Conservation (phyloP, 1,284 basidiomycete species). For the Caloboletus inedulis region DNA sequence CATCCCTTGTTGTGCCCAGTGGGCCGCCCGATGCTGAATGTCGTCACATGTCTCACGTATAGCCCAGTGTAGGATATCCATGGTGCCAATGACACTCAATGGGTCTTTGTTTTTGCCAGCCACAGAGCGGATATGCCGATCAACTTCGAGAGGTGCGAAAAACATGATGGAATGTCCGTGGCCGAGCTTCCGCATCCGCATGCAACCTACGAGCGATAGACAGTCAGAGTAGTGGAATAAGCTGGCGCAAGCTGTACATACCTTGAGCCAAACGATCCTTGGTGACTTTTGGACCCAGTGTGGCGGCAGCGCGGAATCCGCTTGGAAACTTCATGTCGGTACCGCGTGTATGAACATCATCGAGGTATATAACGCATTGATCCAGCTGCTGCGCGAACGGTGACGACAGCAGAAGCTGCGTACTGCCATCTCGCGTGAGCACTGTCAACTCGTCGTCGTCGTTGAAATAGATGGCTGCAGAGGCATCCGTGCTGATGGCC, state of each 20-base stretch:
- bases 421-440: conserved; percentile 38
- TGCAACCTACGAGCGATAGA: conserved; percentile 38
- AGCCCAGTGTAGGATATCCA: conserved; percentile 45
- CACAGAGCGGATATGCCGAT: conserved; percentile 37
- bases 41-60: conserved; percentile 46
- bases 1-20: conserved; percentile 49
- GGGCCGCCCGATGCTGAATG: conserved; percentile 39
- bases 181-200: conserved; percentile 52
- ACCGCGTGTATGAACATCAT: conserved; percentile 57
- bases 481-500: conserved; percentile 24
- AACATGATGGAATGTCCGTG: conserved; percentile 49
- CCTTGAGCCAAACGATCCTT: conserved; percentile 57
- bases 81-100: conserved; percentile 15
- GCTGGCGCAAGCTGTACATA: conserved; percentile 17
- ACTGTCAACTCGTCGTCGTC: no score
- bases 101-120: conserved; percentile 1
- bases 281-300: conserved; percentile 50
- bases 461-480: conserved; percentile 49
- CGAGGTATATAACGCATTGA: conserved; percentile 50
- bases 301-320: conserved; percentile 47
- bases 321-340: conserved; percentile 52
- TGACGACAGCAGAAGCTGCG: conserved; percentile 42
- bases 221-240: background rate
- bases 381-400: conserved; percentile 42
- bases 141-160: conserved; percentile 47